Evolutionary conservation across 768 basidiomycete genomes (phyloP).

Genomic region (Pleurotus tuber-regium): DNA sequence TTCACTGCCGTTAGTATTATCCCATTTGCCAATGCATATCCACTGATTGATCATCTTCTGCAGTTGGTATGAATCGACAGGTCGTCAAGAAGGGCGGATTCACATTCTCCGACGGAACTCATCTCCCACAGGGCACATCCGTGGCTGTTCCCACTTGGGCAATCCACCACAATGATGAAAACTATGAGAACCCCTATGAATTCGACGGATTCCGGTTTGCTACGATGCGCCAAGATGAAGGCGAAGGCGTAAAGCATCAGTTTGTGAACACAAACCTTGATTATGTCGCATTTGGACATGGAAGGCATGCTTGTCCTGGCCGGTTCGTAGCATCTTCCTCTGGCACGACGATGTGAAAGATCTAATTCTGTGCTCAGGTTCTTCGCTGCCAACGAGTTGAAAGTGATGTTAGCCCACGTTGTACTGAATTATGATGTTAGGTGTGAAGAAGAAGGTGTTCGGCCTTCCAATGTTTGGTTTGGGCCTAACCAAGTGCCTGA

Average conservation of each 20-base stretch:
- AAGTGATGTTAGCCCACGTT: conserved; percentile 38
- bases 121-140: conserved; percentile 10
- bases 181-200: conserved; percentile 39
- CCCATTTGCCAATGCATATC: neutral
- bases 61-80: conserved; percentile 23
- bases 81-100: conserved; percentile 20
- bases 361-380: conserved; percentile 23
- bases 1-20: conserved; percentile 22
- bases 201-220: conserved; percentile 50
- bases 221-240: conserved; percentile 31
- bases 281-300: conserved; percentile 38
- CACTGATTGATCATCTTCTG: neutral
- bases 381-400: conserved; percentile 43
- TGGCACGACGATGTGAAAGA: no score
- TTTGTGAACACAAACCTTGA: conserved; percentile 27
- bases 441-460: conserved; percentile 18
- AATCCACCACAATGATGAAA: conserved; percentile 21
- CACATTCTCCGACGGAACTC: conserved; percentile 20
- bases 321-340: conserved; percentile 17
- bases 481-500: conserved; percentile 8
- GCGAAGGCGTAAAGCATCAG: conserved; percentile 32
- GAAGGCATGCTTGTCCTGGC: conserved; percentile 28
- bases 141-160: conserved; percentile 21
- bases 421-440: conserved; percentile 39
- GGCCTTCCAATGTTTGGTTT: neutral